Percentiles rank a stretch among this genome's conserved stretches.
phyloP scores from a whole-genome alignment of 2,329 filamentous ascomycete genomes.

The Fusarium tricinctum region DNA sequence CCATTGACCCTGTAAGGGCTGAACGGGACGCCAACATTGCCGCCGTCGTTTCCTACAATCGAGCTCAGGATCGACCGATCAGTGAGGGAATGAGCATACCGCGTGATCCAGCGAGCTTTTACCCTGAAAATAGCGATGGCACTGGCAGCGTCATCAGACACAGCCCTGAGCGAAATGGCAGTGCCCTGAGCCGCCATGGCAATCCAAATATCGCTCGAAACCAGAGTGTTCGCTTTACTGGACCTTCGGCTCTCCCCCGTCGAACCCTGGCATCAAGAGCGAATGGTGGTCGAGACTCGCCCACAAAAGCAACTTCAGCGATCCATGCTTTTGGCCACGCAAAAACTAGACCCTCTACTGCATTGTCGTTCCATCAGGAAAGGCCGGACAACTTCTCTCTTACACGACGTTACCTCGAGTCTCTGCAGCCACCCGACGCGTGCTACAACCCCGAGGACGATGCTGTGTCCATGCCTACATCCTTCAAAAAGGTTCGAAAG shows the following conservation, averaged over 20 bases:
- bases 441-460: conserved; percentile 65
- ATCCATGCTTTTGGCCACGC: conserved; percentile 26
- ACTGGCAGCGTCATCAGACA: conserved; percentile 34
- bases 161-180: conserved; percentile 29
- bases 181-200: conserved; percentile 39
- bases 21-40: conserved; percentile 73
- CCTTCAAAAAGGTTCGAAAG: conserved; percentile 65
- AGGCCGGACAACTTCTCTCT: conserved; percentile 28
- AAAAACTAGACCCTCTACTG: conserved; percentile 36
- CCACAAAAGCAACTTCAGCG: conserved; percentile 16
- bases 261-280: conserved; percentile 51
- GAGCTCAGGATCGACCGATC: conserved; percentile 60
- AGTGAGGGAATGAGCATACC: conserved; percentile 31
- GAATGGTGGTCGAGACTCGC: conserved; percentile 43
- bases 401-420: conserved; percentile 47
- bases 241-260: conserved; percentile 51
- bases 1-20: conserved; percentile 64
- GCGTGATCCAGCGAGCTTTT: conserved; percentile 46
- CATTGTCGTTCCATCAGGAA: conserved; percentile 29
- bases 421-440: conserved; percentile 55
- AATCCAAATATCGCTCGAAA: conserved; percentile 55
- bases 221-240: conserved; percentile 70
- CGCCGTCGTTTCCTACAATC: conserved; percentile 71
- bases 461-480: conserved; percentile 62
- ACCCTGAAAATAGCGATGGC: conserved; percentile 41